Conservation (phyloP, 371 early-diverging fungal species). For the Mortierella sp. region DNA sequence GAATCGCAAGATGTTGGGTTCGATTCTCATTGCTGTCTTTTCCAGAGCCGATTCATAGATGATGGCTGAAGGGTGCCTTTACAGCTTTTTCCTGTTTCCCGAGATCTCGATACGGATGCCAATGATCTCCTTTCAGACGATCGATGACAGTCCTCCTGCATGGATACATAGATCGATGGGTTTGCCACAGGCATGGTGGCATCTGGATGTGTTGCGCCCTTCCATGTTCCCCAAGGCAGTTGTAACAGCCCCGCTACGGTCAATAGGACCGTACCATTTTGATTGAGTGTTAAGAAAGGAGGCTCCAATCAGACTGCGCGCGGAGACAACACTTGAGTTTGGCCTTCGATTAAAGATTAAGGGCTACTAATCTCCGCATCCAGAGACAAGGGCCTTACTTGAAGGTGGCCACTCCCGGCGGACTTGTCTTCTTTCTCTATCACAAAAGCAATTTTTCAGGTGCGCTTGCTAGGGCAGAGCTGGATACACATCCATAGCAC, state of each 20-base stretch:
- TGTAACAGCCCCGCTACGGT: background rate
- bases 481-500: conserved; percentile 1
- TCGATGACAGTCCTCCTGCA: background rate
- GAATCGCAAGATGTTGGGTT: background rate
- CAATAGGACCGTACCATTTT: conserved; percentile 5
- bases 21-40: background rate
- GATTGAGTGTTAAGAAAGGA: conserved; percentile 17
- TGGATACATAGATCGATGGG: conserved; percentile 8
- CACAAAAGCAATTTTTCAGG: conserved; percentile 50
- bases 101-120: background rate
- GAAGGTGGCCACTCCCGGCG: background rate
- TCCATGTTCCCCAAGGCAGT: background rate
- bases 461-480: conserved; percentile 13
- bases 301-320: conserved; percentile 12
- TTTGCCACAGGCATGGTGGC: background rate
- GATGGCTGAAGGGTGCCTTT: background rate
- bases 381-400: background rate
- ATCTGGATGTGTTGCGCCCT: background rate
- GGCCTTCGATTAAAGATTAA: background rate
- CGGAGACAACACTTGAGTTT: background rate
- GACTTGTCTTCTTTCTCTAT: conserved; percentile 34
- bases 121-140: background rate
- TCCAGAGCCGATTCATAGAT: background rate
- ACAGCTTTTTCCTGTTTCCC: background rate
- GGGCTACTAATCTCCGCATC: background rate